Evolutionary conservation across 2,329 filamentous ascomycete species (phyloP), one percentile per base, ranked within the genome.

Genomic region (Fusarium irregulare): DNA sequence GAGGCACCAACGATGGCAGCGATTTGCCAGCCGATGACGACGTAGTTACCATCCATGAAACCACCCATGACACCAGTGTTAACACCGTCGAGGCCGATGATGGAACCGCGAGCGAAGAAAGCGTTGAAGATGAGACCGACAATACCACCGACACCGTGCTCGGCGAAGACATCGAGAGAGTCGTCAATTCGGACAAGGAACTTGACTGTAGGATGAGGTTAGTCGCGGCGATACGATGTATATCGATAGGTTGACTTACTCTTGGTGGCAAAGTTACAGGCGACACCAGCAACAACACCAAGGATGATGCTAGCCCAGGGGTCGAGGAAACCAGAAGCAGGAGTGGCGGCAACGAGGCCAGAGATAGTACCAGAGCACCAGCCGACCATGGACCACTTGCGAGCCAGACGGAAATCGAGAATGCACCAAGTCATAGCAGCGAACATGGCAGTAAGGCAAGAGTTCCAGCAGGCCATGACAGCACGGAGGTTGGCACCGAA

Each of bases 391-490:
- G 87, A 97, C 94, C 94, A 97, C 85, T 98, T 98, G 82, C 90
- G 90, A 64, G 94, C 94, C 63, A 98, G 89, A 66, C 96, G 92
- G 88, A 91, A 98, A 88, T 99, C 96, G 76, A 98, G 93, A 49
- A 98, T 82, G 76, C 94, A 94, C 96, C 96, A 99, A 56, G 94
- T 92, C 81, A 96, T 93, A 71, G 93, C 92, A 42, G 89, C 95
- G 76, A 98, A 97, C 85, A 94, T 93, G 79, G 93, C 95, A 40
- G 93, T 96, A 77, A 97, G 80, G 84, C 96, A 98, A 64, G 92
- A 93, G 87, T 98, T 98, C 95, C 94, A 99, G 89, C 93, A 97
- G 58, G 96, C 95, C 90, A 98, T 97, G 72, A 92, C 91, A 58
- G 96, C 96, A 72, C 96, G 92, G 56, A 98, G 87, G 84, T 98